phyloP scores from a whole-genome alignment of 2,329 filamentous ascomycete species.

The Aspergillus luchuensis region DNA sequence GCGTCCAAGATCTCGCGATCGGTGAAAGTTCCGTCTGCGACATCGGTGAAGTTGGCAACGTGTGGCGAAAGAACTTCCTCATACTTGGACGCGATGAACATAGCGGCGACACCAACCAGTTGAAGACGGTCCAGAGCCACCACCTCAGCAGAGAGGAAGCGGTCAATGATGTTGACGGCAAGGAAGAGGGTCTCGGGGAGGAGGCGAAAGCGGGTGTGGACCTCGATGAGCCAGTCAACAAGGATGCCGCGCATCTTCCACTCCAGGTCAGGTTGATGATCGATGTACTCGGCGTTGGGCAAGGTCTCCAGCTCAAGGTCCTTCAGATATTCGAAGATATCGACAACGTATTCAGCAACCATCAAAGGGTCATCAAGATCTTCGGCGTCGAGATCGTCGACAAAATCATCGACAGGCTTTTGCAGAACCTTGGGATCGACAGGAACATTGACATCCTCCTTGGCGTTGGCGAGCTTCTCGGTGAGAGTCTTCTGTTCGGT shows the following conservation, averaged over 20 bases:
- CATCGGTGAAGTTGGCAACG: conserved; percentile 93
- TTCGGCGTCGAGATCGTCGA: conserved; percentile 73
- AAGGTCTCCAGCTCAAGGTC: conserved; percentile 79
- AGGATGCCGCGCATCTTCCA: conserved; percentile 99
- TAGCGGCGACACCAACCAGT: conserved; percentile 94
- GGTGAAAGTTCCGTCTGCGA: conserved; percentile 93
- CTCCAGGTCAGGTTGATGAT: conserved; percentile 88
- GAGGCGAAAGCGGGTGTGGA: conserved; percentile 94
- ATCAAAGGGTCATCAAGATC: conserved; percentile 93
- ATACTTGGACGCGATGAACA: conserved; percentile 99
- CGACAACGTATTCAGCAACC: conserved; percentile 95
- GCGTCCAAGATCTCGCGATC: conserved; percentile 94
- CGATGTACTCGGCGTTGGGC: conserved; percentile 93
- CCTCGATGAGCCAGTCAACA: conserved; percentile 97
- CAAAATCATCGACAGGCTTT: conserved; percentile 36
- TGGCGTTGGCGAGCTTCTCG: conserved; percentile 37
- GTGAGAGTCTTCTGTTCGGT: conserved; percentile 23
- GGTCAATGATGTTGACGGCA: conserved; percentile 96
- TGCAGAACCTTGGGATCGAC: conserved; percentile 46
- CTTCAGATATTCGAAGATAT: conserved; percentile 95
- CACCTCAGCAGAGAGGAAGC: conserved; percentile 92
- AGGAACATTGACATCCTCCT: conserved; percentile 27
- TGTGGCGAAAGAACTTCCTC: conserved; percentile 97
- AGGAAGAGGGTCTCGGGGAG: conserved; percentile 96
- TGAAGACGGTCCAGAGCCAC: conserved; percentile 95